Evolutionary conservation across 768 basidiomycete species (phyloP), one percentile per base, ranked within the genome.

Genomic region (Cantharellus cinnabarinus): DNA sequence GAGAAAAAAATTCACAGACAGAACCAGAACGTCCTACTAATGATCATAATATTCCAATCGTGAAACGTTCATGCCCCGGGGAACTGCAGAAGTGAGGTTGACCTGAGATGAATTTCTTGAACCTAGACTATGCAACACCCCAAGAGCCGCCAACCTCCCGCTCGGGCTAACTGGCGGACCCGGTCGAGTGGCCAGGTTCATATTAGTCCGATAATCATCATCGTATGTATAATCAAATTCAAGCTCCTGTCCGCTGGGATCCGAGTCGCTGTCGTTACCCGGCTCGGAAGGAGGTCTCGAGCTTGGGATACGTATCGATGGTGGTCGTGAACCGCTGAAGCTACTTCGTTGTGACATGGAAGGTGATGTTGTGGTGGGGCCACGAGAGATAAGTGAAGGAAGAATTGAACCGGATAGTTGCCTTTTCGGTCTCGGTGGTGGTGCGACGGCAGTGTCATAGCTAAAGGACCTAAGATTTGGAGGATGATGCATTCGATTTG

Each of bases 71-170:
- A 29, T 48, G 0, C 1, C 29, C 44, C 44, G 44, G 29, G 66
- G 64, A 15, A 65, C 59, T 34, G 63, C 61, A 5, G 62, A 65
- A 10, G 66, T 63, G 53, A 67, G 58, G 52, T 65, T 67, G 35
- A 67, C 62, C 51, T 65, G 65, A 5, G 66, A 67, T 5, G 65
- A 63, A 59, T 67, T 67, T 34, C 66, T 60, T 38, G 66, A 67
- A 63, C 61, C n/a, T 65, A 59, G 15, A 53, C 54, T 4, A 59
- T 10, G 10, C 29, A 29, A 29, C 10, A 29, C 10, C 44, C 10
- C 10, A 10, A 10, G 29, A 29, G 29, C 44, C 44, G 44, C 44
- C 44, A 48, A 29, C 44, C 10, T 10, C 10, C 44, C 29, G 44
- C 44, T 48, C 44, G 29, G 44, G 44, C 10, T 29, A 10, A 48